Evolutionary conservation across 306 rosid species (phyloP), one percentile per base, ranked within the genome.

Genomic region (Argentina anserina): DNA sequence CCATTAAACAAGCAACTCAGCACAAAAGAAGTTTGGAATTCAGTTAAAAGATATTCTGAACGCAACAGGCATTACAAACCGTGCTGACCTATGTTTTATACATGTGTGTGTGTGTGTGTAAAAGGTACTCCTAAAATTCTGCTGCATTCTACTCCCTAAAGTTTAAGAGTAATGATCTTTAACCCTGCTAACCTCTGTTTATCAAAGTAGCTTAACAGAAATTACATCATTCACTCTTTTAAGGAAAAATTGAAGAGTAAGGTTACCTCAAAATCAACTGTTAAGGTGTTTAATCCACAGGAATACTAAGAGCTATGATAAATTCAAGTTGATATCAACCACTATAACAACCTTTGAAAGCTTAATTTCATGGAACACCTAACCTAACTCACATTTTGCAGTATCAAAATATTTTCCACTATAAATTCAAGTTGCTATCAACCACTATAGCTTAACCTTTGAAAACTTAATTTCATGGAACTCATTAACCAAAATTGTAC

Each of bases 391-490:
- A n/a, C n/a, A n/a, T n/a, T n/a, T n/a, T n/a, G n/a, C n/a, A n/a
- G n/a, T n/a, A n/a, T n/a, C n/a, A n/a, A n/a, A 70, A 17, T 26
- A n/a, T n/a, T 41, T 36, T 49, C 61, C 45, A 28, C 26, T 21
- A 73, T 2, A 18, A 33, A 33, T 33, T 62, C 43, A 9, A 29
- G 40, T 28, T 1, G 1, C 36, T 8, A 63, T n/a, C n/a, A n/a
- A n/a, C n/a, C n/a, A n/a, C n/a, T n/a, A n/a, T n/a, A n/a, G n/a
- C n/a, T n/a, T n/a, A n/a, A n/a, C n/a, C n/a, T n/a, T n/a, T n/a
- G n/a, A n/a, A n/a, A n/a, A n/a, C n/a, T n/a, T 40, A 65, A 45
- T 53, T 75, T 31, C 73, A 75, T 28, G 34, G 56, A 66, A n/a
- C 45, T 53, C 9, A 2, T 3, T 21, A 12, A 28, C 55, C 26